Evolutionary conservation across 495 filamentous ascomycete genomes (phyloP).

Genomic region (Aspergillus sclerotioniger): DNA sequence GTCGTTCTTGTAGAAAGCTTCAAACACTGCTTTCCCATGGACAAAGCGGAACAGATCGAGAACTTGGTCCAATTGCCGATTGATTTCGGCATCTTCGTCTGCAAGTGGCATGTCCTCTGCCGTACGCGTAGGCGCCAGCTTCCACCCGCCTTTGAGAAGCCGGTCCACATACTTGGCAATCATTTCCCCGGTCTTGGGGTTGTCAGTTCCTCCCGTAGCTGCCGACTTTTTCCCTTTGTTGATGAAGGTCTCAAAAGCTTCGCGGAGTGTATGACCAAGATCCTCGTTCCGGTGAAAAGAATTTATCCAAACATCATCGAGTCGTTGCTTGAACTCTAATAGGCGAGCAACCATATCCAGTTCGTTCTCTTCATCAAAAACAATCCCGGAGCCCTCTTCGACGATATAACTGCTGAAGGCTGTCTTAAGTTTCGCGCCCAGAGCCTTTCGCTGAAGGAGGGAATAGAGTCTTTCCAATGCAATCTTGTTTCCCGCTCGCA

Average conservation of each 20-base stretch:
- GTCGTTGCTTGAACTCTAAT: constrained; percentile 74
- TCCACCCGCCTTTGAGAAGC: constrained; percentile 82
- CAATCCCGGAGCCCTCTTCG: constrained; percentile 70
- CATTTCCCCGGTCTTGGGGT: constrained; percentile 95
- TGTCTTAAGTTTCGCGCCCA: constrained; percentile 61
- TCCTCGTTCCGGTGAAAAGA: constrained; percentile 73
- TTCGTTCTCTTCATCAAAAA: constrained; percentile 72
- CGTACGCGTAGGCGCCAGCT: constrained; percentile 53
- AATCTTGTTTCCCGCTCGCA: constrained; percentile 61
- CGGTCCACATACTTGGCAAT: constrained; percentile 95
- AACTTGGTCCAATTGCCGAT: constrained; percentile 84
- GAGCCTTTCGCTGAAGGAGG: constrained; percentile 63
- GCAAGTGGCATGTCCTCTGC: constrained; percentile 55
- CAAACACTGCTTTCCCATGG: constrained; percentile 95
- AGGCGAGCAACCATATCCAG: constrained; percentile 86
- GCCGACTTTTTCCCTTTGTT: constrained; percentile 71
- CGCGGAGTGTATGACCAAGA: constrained; percentile 72
- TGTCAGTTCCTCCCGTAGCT: constrained; percentile 70
- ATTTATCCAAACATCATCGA: constrained; percentile 69
- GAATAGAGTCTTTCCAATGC: constrained; percentile 74
- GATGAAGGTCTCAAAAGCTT: constrained; percentile 86
- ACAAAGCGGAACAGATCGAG: constrained; percentile 96
- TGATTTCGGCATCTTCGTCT: constrained; percentile 88
- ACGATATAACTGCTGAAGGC: constrained; percentile 79
- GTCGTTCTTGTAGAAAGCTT: constrained; percentile 98